A percentile compares a stretch with the other conserved stretches of the same genome.
Evolutionary conservation across 1,284 basidiomycete genomes (phyloP).

Genomic region (Lentinula novae-zelandiae): DNA sequence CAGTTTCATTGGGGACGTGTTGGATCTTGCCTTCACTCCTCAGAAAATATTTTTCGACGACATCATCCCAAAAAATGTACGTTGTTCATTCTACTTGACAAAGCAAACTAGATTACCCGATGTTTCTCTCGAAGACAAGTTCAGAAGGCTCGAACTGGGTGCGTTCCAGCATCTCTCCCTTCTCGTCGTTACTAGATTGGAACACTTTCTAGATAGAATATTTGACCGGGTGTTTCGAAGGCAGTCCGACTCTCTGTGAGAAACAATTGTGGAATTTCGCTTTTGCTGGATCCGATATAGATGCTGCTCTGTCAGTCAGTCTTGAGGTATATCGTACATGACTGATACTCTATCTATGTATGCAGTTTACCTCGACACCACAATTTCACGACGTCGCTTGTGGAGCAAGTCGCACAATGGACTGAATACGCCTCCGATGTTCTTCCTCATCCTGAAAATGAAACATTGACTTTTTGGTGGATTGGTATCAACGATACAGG

Average conservation of each 20-base stretch:
- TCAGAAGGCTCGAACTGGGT: constrained; percentile 55
- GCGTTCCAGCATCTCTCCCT: background rate
- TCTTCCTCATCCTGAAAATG: constrained; percentile 37
- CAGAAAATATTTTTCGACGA: constrained; percentile 37
- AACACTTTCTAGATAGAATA: constrained; percentile 39
- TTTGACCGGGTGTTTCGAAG: constrained; percentile 46
- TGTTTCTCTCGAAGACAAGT: constrained; percentile 36
- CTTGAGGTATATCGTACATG: background rate
- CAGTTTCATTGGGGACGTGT: constrained; percentile 50
- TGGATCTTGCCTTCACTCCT: constrained; percentile 40
- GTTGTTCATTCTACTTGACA: constrained; percentile 9
- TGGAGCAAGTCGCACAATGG: constrained; percentile 52
- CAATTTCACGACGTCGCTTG: constrained; percentile 43
- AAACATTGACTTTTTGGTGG: constrained; percentile 53
- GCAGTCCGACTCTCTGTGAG: constrained; percentile 37
- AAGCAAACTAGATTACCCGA: background rate
- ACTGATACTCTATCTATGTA: background rate
- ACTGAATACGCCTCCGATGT: constrained; percentile 37
- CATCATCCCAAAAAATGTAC: constrained; percentile 44
- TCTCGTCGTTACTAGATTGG: background rate
- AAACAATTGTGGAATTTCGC: constrained; percentile 55
- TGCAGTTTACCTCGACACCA: constrained; percentile 36
- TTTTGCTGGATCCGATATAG: constrained; percentile 53
- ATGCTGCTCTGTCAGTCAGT: constrained; percentile 35
- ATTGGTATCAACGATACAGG: constrained; percentile 59